Conservation (phyloP, 2,329 filamentous ascomycete genomes). For the Onygena corvina region DNA sequence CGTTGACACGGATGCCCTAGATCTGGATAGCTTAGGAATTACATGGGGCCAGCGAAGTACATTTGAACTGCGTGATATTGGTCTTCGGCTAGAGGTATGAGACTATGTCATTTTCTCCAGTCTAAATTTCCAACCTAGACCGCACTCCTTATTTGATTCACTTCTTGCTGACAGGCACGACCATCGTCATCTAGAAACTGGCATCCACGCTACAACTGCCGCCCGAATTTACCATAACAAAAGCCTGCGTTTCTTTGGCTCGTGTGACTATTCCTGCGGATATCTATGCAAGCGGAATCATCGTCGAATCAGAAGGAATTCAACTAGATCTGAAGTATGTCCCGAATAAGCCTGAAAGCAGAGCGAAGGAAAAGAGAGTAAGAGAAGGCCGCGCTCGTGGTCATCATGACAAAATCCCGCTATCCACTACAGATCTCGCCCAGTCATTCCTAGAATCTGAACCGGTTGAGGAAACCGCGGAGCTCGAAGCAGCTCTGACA, state of each 20-base stretch:
- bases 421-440: constrained; percentile 47
- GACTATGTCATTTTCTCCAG: too few species aligned
- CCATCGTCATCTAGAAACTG: constrained; percentile 54
- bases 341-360: constrained; percentile 21
- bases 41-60: constrained; percentile 66
- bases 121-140: too few species aligned
- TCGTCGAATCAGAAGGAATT: constrained; percentile 69
- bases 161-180: background rate
- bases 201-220: constrained; percentile 63
- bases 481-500: constrained; percentile 46
- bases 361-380: constrained; percentile 14
- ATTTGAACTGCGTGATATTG: constrained; percentile 77
- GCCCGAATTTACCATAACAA: constrained; percentile 54
- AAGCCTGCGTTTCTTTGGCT: constrained; percentile 62
- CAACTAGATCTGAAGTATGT: constrained; percentile 54
- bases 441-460: constrained; percentile 50
- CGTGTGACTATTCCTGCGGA: constrained; percentile 78
- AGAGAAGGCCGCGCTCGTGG: constrained; percentile 19
- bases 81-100: constrained; percentile 63
- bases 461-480: constrained; percentile 44
- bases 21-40: constrained; percentile 76
- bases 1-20: constrained; percentile 74
- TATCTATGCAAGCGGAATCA: constrained; percentile 72
- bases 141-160: too few species aligned
- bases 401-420: constrained; percentile 27